Evolutionary conservation across 1,284 basidiomycete genomes (phyloP).

Genomic region (Hemileia vastatrix): DNA sequence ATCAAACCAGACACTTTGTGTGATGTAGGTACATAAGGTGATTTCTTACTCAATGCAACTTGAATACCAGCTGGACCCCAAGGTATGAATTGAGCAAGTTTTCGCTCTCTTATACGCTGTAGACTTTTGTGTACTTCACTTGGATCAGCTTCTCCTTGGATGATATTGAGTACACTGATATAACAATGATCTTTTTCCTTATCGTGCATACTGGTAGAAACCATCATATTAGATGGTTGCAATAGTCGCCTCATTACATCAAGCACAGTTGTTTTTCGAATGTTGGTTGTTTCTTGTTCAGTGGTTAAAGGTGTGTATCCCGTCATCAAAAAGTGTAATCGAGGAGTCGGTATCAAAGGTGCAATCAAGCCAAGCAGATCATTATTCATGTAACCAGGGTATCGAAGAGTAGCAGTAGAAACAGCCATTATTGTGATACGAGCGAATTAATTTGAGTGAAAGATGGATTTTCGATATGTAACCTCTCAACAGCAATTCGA

Average conservation of each 20-base stretch:
- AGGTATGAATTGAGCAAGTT: constrained; percentile 93
- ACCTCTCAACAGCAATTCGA: constrained; percentile 76
- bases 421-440: constrained; percentile 95
- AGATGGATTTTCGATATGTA: constrained; percentile 79
- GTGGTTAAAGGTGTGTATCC: constrained; percentile 97
- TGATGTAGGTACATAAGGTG: constrained; percentile 74
- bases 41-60: constrained; percentile 83
- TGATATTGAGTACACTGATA: constrained; percentile 95
- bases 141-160: constrained; percentile 95
- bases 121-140: constrained; percentile 97
- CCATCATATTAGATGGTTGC: constrained; percentile 97
- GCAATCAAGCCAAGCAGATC: constrained; percentile 95
- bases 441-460: constrained; percentile 82
- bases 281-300: constrained; percentile 73
- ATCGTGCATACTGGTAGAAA: constrained; percentile 63
- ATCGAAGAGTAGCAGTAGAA: constrained; percentile 92
- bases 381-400: constrained; percentile 99
- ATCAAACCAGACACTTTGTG: constrained; percentile 89
- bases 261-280: constrained; percentile 87
- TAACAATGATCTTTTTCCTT: constrained; percentile 88
- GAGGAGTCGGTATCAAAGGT: constrained; percentile 91
- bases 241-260: constrained; percentile 96
- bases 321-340: constrained; percentile 99
- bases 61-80: constrained; percentile 99
- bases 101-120: constrained; percentile 86